These are phyloP conservation scores for Tremella mesenterica DNA, from an alignment of 768 basidiomycete species.

Conservation along the genomic window DNA sequence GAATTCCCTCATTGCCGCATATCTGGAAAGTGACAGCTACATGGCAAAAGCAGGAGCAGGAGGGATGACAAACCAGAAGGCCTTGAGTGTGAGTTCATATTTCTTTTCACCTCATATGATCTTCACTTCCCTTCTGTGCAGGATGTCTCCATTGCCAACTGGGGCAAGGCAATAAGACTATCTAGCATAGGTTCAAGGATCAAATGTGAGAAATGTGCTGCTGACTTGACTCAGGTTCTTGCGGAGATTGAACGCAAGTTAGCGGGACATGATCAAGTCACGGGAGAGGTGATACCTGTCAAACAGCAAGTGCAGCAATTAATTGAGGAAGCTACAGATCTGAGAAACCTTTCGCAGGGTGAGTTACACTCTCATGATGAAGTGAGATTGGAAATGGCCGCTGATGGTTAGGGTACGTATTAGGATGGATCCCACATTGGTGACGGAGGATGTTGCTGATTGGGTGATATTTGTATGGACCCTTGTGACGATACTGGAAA, in stretches of 20 bases:
- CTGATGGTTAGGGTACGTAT: slow-evolving; percentile 30
- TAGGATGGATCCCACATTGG: slow-evolving; percentile 41
- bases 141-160: too few relatives aligned
- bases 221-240: slow-evolving; percentile 23
- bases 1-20: slow-evolving; percentile 17
- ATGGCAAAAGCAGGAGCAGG: slow-evolving; percentile 29
- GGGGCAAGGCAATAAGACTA: too few relatives aligned
- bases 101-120: background rate
- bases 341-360: slow-evolving; percentile 41
- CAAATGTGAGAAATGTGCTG: background rate
- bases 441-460: too few relatives aligned
- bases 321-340: slow-evolving; percentile 40
- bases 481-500: too few relatives aligned
- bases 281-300: slow-evolving; percentile 21
- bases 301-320: slow-evolving; percentile 38
- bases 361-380: slow-evolving; percentile 1
- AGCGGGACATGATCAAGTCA: slow-evolving; percentile 24
- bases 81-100: slow-evolving; percentile 21
- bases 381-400: background rate
- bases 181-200: background rate
- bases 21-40: slow-evolving; percentile 29
- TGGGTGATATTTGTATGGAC: background rate
- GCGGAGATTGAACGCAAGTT: slow-evolving; percentile 40
- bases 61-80: slow-evolving; percentile 40
- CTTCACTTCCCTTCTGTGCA: too few relatives aligned